These are phyloP conservation scores for Xylaria venustula DNA, from an alignment of 495 filamentous ascomycete genomes.

Conservation along the genomic window DNA sequence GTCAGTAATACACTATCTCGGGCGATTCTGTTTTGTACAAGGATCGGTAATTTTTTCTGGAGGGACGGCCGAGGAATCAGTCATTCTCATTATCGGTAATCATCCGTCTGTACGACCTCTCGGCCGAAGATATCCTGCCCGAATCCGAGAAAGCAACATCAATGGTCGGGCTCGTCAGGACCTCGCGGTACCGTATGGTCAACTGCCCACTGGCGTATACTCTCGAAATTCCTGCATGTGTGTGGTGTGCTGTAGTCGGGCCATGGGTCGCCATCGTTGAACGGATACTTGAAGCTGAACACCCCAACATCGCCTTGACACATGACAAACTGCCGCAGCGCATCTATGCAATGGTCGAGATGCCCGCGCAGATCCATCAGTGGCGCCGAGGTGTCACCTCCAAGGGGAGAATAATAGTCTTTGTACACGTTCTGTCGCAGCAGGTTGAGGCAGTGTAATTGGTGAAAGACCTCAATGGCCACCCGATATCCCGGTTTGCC, in stretches of 20 bases:
- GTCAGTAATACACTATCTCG: too few relatives aligned
- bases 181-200: conserved; percentile 47
- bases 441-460: conserved; percentile 55
- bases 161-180: conserved; percentile 27
- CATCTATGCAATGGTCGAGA: conserved; percentile 52
- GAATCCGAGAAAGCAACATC: too few relatives aligned
- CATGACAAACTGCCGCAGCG: conserved; percentile 49
- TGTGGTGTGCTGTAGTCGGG: conserved; percentile 49
- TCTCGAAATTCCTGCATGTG: conserved; percentile 50
- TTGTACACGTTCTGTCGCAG: conserved; percentile 49
- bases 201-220: conserved; percentile 47
- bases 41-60: not conserved
- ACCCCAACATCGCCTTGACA: conserved; percentile 51
- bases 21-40: not conserved
- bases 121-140: not conserved
- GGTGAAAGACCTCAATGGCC: conserved; percentile 57
- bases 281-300: conserved; percentile 47
- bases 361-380: conserved; percentile 32
- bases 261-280: conserved; percentile 43
- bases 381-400: conserved; percentile 33
- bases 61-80: not conserved
- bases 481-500: conserved; percentile 51
- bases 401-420: conserved; percentile 45
- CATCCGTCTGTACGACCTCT: not conserved
- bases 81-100: too few relatives aligned